Evolutionary conservation across 192 early-diverging fungal genomes (phyloP).

Genomic region (Entomortierella beljakovae): DNA sequence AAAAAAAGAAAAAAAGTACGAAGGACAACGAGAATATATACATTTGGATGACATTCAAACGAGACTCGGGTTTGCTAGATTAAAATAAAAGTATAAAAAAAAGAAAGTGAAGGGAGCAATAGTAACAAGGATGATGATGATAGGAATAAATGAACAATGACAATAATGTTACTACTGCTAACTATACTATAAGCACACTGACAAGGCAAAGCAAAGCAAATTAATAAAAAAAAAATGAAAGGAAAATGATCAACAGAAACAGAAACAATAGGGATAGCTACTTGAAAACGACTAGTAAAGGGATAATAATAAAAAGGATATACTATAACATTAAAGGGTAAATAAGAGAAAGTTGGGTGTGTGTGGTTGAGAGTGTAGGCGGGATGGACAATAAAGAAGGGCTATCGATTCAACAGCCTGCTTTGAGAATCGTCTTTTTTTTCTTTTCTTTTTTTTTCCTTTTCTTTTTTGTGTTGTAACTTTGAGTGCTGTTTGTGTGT

Average conservation of each 20-base stretch:
- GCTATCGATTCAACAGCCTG: too few species aligned
- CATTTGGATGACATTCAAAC: conserved; percentile 1
- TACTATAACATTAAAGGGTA: conserved; percentile 9
- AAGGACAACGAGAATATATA: not conserved
- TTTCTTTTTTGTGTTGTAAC: too few species aligned
- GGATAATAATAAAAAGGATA: conserved; percentile 5
- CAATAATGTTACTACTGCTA: conserved; percentile 6
- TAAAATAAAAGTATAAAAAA: conserved; percentile 4
- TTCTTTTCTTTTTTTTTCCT: too few species aligned
- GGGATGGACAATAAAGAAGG: too few species aligned
- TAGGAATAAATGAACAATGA: conserved; percentile 6
- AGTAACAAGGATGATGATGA: conserved; percentile 7
- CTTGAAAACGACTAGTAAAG: too few species aligned
- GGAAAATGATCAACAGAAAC: too few species aligned
- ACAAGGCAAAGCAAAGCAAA: not conserved
- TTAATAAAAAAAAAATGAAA: conserved; percentile 1
- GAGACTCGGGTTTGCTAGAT: not conserved
- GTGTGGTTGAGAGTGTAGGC: too few species aligned
- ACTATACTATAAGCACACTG: conserved; percentile 13
- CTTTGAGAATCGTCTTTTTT: too few species aligned
- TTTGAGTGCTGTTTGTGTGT: not conserved
- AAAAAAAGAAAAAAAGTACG: conserved; percentile 11
- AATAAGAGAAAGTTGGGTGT: conserved; percentile 4
- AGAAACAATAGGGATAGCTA: too few species aligned
- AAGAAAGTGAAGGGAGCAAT: conserved; percentile 1